Evolutionary conservation across 805 yeast genomes (phyloP).

Genomic region (Metschnikowia koreensis): DNA sequence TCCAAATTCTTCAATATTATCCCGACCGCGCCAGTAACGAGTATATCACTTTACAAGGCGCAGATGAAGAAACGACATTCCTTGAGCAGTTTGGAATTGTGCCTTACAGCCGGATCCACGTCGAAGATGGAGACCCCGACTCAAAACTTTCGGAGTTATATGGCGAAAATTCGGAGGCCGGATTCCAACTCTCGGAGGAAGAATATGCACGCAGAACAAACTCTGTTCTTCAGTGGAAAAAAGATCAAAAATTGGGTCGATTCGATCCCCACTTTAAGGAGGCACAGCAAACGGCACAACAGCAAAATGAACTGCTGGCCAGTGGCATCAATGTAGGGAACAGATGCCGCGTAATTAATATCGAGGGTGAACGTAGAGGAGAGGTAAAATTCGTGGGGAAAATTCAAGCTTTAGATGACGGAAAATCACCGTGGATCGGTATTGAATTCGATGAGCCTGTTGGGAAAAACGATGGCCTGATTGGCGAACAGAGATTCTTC

Average conservation of each 20-base stretch:
- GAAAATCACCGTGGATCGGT: conserved; percentile 69
- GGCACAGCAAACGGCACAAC: conserved; percentile 26
- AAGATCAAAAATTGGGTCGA: conserved; percentile 63
- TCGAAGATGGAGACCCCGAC: conserved; percentile 53
- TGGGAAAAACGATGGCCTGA: conserved; percentile 82
- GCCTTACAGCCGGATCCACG: conserved; percentile 52
- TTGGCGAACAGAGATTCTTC: conserved; percentile 62
- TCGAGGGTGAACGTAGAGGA: conserved; percentile 61
- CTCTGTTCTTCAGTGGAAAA: conserved; percentile 78
- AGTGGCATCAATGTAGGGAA: conserved; percentile 43
- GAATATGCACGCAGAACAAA: conserved; percentile 60
- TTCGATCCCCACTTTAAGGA: conserved; percentile 55
- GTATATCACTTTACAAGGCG: conserved; percentile 25
- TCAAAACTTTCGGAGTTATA: conserved; percentile 46
- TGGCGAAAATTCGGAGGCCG: conserved; percentile 29
- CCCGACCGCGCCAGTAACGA: conserved; percentile 38
- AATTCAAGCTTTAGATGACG: conserved; percentile 56
- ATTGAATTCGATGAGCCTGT: conserved; percentile 80
- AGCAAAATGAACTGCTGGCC: conserved; percentile 12
- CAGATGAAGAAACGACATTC: conserved; percentile 17
- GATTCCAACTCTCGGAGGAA: conserved; percentile 50
- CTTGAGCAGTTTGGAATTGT: conserved; percentile 29
- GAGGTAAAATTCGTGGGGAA: conserved; percentile 67
- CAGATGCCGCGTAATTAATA: conserved; percentile 51
- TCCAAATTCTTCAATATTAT: conserved; percentile 52